Conservation (phyloP, 2,329 filamentous ascomycete species). For the Trichoderma asperellum region DNA sequence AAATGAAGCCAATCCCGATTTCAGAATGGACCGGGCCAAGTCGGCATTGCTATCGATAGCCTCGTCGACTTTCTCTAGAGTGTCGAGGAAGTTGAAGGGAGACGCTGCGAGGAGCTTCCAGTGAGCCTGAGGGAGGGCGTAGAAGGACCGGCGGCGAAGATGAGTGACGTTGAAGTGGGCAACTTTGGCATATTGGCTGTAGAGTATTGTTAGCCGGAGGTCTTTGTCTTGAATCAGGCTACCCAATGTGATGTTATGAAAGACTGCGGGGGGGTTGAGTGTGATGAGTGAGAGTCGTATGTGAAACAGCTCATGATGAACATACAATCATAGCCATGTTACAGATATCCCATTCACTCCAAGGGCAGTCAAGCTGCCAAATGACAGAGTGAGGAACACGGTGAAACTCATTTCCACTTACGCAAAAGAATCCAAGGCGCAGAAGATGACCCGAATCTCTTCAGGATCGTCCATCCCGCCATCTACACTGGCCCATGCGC, state of each 20-base stretch:
- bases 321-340: background rate
- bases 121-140: slow-evolving; percentile 81
- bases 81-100: slow-evolving; percentile 82
- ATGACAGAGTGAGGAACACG: background rate
- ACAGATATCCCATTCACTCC: background rate
- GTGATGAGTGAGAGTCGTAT: background rate
- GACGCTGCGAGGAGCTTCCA: slow-evolving; percentile 80
- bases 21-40: slow-evolving; percentile 77
- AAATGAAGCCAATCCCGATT: slow-evolving; percentile 70
- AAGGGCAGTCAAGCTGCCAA: background rate
- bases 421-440: slow-evolving; percentile 87
- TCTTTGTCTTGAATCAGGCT: background rate
- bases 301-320: background rate
- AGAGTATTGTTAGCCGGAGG: background rate
- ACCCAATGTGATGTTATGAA: background rate
- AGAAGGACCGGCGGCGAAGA: slow-evolving; percentile 87
- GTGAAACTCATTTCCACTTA: slow-evolving; percentile 51
- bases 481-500: slow-evolving; percentile 64
- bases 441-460: slow-evolving; percentile 78
- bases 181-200: slow-evolving; percentile 79
- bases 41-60: slow-evolving; percentile 89
- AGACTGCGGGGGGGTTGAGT: background rate
- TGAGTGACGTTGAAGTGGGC: slow-evolving; percentile 93
- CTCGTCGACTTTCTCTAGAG: slow-evolving; percentile 76
- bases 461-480: slow-evolving; percentile 74